Base-by-base conservation (phyloP, 371 early-diverging fungal genomes). In the Mortierella polycephala region DNA sequence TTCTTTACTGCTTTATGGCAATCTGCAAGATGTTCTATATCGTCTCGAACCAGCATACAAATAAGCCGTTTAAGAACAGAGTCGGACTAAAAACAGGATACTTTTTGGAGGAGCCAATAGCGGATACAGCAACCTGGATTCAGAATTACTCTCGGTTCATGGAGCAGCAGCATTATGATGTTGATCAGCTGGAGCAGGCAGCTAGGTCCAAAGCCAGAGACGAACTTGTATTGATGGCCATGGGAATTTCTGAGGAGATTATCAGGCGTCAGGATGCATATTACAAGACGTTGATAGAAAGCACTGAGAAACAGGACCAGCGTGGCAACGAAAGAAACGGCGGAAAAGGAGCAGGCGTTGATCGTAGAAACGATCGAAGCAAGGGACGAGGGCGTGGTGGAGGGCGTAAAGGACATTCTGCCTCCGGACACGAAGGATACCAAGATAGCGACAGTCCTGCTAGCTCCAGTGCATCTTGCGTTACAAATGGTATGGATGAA, bases 221-320 rank as follows among this genome's bases (percentile, higher is more conserved):
- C n/a, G 73, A 77, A 40, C 46, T 77, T 16, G 72, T 77, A 11
- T 50, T 77, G 41, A 65, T 69, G 40, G 72, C 79, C 1, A 77
- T 77, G 79, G 65, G 66, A 53, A 37, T 72, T 39, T 77, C 79
- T 23, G 73, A 77, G 30, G 73, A 72, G 18, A 61, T 77, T 18
- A 65, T 69, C 42, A 21, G 50, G 23, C 72, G 62, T 0, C 72
- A 69, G 11, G 79, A 77, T 41, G 46, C 18, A 0, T 55, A 57
- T 18, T 64, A 65, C 51, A 47, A 18, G n/a, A 0, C 40, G 20
- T 8, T 37, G 42, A 44, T 50, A 57, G 39, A 16, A 7, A 30
- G 16, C 6, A 37, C 39, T 7, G 44, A 14, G 30, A 30, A 30
- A 4, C 30, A 30, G 30, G 30, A 30, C 30, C 30, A 4, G 30